Percentiles rank a stretch among this genome's conserved stretches.
Evolutionary conservation across 139 green algal species (phyloP).

Genomic region (Chlamydomonas sp.): DNA sequence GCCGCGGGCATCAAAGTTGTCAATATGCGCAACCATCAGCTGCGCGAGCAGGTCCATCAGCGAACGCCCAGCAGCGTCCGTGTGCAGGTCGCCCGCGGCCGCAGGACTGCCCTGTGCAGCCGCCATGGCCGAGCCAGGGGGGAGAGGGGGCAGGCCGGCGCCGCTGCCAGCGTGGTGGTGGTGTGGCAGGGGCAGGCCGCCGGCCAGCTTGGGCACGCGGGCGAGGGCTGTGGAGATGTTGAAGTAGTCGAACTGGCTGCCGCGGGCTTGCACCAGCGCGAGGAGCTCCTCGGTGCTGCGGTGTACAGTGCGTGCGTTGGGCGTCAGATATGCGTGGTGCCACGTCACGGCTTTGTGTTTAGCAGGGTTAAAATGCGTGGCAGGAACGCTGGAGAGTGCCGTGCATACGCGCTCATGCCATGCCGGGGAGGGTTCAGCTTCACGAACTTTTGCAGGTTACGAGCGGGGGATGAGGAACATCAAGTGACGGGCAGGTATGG

Average conservation of each 20-base stretch:
- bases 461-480: too few relatives aligned
- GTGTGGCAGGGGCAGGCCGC: not conserved
- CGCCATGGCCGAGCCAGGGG: not conserved
- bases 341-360: too few relatives aligned
- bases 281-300: slow-evolving; percentile 53
- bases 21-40: slow-evolving; percentile 46
- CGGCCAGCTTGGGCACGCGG: slow-evolving; percentile 71
- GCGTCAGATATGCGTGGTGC: too few relatives aligned
- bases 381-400: too few relatives aligned
- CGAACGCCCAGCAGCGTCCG: slow-evolving; percentile 39
- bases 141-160: not conserved
- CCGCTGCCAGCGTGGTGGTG: not conserved
- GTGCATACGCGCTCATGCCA: too few relatives aligned
- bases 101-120: too few relatives aligned
- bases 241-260: slow-evolving; percentile 67
- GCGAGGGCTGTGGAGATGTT: slow-evolving; percentile 80
- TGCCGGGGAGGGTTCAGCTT: too few relatives aligned
- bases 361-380: too few relatives aligned
- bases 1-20: slow-evolving; percentile 61
- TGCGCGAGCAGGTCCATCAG: slow-evolving; percentile 53
- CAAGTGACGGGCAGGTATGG: too few relatives aligned
- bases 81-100: slow-evolving; percentile 35
- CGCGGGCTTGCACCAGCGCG: slow-evolving; percentile 55
- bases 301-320: too few relatives aligned
- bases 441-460: too few relatives aligned